A percentile compares a stretch with the other conserved stretches of the same genome.
These are phyloP conservation scores for Paracoccidioides lutzii DNA, from an alignment of 2,329 filamentous ascomycete species.

Conservation along the genomic window DNA sequence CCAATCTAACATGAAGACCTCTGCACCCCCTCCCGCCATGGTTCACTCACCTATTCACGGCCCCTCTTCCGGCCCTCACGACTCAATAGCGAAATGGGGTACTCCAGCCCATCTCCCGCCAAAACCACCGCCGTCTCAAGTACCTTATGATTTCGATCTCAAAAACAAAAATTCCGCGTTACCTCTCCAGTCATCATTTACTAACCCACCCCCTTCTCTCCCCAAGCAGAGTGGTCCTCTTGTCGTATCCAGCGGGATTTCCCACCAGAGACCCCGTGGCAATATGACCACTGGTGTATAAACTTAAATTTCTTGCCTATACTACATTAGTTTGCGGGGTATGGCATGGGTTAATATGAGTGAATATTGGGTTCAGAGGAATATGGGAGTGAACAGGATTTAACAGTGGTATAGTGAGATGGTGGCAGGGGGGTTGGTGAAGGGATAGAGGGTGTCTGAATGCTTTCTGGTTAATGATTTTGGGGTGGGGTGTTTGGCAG, in stretches of 20 bases:
- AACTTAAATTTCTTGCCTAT: not conserved
- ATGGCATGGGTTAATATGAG: not conserved
- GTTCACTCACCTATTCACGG: slow-evolving; percentile 13
- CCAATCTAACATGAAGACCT: not conserved
- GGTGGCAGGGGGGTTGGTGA: not conserved
- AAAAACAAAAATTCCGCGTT: slow-evolving; percentile 20
- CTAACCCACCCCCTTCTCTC: slow-evolving; percentile 11
- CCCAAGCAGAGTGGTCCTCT: slow-evolving; percentile 18
- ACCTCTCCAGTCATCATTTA: slow-evolving; percentile 14
- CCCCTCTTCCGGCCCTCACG: slow-evolving; percentile 11
- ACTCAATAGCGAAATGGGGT: slow-evolving; percentile 39
- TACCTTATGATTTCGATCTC: slow-evolving; percentile 29
- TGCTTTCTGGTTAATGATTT: slow-evolving; percentile 10
- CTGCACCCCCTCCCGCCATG: slow-evolving; percentile 12
- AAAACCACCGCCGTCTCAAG: slow-evolving; percentile 38
- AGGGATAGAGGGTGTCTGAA: slow-evolving; percentile 6
- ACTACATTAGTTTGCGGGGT: not conserved
- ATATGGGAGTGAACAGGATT: not conserved
- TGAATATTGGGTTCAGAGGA: not conserved
- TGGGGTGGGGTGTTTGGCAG: not conserved
- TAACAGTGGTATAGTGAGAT: not conserved
- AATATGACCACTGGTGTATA: not conserved
- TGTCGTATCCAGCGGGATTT: slow-evolving; percentile 9
- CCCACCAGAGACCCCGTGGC: not conserved
- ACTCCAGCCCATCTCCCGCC: slow-evolving; percentile 38